Base-by-base conservation (phyloP, 2,329 filamentous ascomycete species). In the Diaporthe citrichinensis region DNA sequence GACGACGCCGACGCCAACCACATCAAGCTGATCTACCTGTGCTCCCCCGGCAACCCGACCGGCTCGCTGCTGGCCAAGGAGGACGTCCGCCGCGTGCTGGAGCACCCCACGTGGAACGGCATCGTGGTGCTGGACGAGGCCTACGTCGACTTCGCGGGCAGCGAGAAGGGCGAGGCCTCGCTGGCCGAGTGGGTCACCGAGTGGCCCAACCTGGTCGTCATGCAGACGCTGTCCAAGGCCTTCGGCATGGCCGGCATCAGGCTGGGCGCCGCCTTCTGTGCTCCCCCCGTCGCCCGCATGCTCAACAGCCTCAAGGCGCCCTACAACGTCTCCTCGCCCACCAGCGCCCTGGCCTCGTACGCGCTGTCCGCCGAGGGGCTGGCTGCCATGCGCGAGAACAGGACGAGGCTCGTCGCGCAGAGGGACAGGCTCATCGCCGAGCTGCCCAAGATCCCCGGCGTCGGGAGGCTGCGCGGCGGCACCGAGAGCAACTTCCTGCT, bases 221-320 rank as follows among this genome's bases (percentile, higher is more conserved):
- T 98, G 94, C 97, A 99, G 88, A 99, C 97, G 1, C 89, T 98
- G n/a, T 98, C 94, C 81, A 99, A 99, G 84, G 97, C 95, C 0
- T 99, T 99, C 82, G 97, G 97, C 39, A 90, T 99, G 81, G 97
- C 97, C 5, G 97, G 96, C 69, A 98, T 99, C 82, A 90, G 97
- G 23, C 89, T 99, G 1, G 97, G 97, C 62, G 94, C 92, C 10
- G 95, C 95, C 0, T 99, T 98, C 82, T 90, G 94, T 7, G 90
- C 92, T 14, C 88, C 92, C 0, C 89, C 92, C 8, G 93, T 99
- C 77, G 95, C 96, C 2, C 85, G 86, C 23, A 87, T 99, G 17
- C 89, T 99, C 73, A 99, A 99, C 86, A 95, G 90, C 82, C 89
- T 99, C 81, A 98, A 98, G 86, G 96, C 97, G 0, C 97, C 97